phyloP scores from a whole-genome alignment of 768 basidiomycete genomes.

The Tricholoma saponaceum region DNA sequence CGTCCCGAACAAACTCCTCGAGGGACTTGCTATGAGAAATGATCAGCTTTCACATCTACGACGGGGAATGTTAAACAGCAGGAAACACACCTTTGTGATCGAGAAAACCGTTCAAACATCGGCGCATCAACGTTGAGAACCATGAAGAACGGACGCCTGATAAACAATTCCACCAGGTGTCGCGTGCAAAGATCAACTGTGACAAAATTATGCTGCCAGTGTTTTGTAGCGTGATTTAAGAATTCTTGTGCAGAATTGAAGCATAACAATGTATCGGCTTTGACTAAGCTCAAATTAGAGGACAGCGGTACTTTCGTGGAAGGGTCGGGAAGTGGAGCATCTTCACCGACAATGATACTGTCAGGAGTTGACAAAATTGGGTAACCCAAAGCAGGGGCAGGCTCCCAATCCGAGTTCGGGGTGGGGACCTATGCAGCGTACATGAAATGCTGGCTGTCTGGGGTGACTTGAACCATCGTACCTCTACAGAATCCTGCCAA shows the following conservation, averaged over 20 bases:
- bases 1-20: slow-evolving; percentile 67
- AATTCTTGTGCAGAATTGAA: slow-evolving; percentile 51
- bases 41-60: not conserved
- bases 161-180: slow-evolving; percentile 60
- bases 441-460: not conserved
- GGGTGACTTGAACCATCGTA: not conserved
- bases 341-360: not conserved
- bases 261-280: slow-evolving; percentile 19
- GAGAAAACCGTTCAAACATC: slow-evolving; percentile 58
- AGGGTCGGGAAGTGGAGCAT: not conserved
- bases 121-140: slow-evolving; percentile 84
- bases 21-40: slow-evolving; percentile 36
- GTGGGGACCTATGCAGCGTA: not conserved
- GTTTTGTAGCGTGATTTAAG: slow-evolving; percentile 70
- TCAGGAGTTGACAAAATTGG: not conserved
- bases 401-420: not conserved
- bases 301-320: not conserved
- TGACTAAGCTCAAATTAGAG: slow-evolving; percentile 2
- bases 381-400: too few relatives aligned
- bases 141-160: slow-evolving; percentile 88
- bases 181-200: slow-evolving; percentile 64
- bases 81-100: slow-evolving; percentile 46
- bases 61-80: not conserved
- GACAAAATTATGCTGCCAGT: slow-evolving; percentile 81
- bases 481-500: not conserved